Conservation (phyloP, 306 rosid genomes). For the Prunus mongolica region DNA sequence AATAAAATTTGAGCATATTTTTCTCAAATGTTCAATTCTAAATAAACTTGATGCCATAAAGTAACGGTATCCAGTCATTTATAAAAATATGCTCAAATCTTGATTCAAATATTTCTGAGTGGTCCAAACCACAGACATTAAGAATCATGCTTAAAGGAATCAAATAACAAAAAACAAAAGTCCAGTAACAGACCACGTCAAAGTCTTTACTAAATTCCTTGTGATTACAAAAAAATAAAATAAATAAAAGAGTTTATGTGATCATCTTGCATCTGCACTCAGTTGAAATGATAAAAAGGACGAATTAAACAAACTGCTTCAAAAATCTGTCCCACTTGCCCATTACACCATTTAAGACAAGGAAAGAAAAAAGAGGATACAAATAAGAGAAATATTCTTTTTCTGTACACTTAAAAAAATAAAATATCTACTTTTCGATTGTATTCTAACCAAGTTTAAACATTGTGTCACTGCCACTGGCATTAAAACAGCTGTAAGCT, state of each 20-base stretch:
- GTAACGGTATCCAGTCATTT: neutral
- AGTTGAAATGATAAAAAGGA: neutral
- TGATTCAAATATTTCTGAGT: neutral
- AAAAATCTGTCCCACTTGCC: neutral
- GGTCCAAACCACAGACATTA: neutral
- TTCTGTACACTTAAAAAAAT: neutral
- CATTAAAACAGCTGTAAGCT: neutral
- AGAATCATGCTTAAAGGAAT: neutral
- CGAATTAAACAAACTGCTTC: neutral
- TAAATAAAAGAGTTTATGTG: neutral
- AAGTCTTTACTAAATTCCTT: neutral
- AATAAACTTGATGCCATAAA: neutral
- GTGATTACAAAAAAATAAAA: neutral
- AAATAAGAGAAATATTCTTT: neutral
- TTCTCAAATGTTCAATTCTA: neutral
- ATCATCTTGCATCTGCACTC: neutral
- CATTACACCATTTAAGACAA: neutral
- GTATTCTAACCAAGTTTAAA: neutral
- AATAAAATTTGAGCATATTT: slow-evolving; percentile 17
- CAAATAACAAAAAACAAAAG: neutral
- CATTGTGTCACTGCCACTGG: neutral
- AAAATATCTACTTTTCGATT: neutral
- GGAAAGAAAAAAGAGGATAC: neutral
- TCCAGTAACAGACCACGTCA: neutral
- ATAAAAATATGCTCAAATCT: neutral